These are phyloP conservation scores for Neonectria ditissima DNA, from an alignment of 2,329 filamentous ascomycete species.

Conservation along the genomic window DNA sequence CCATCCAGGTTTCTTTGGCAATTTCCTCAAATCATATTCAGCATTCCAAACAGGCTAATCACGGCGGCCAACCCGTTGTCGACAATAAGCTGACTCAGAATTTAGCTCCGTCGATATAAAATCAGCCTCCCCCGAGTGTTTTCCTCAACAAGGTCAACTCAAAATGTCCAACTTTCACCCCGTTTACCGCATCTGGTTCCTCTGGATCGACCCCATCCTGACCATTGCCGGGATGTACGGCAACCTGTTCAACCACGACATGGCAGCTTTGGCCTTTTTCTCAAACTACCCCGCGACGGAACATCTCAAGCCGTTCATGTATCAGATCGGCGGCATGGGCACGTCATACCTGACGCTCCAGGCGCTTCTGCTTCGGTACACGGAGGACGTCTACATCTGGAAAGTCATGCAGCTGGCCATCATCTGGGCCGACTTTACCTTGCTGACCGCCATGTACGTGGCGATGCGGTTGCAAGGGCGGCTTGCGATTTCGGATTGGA, in stretches of 20 bases:
- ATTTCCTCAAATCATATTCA: no score
- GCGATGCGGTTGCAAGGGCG: constrained; percentile 26
- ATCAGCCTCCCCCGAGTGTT: no score
- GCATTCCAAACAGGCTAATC: no score
- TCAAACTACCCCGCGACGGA: constrained; percentile 17
- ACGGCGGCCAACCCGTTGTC: no score
- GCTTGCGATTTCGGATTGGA: constrained; percentile 28
- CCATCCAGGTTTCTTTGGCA: no score
- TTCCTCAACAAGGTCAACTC: no score
- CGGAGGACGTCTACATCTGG: constrained; percentile 38
- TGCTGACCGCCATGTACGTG: constrained; percentile 33
- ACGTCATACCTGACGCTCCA: constrained; percentile 28
- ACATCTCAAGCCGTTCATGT: constrained; percentile 34
- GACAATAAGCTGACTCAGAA: no score
- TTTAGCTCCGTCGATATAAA: no score
- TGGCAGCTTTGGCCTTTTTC: constrained; percentile 32
- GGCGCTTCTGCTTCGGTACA: constrained; percentile 33
- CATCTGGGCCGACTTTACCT: constrained; percentile 37
- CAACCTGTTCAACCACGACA: constrained; percentile 35
- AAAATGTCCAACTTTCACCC: constrained; percentile 32
- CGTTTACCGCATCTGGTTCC: constrained; percentile 36
- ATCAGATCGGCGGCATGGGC: constrained; percentile 43
- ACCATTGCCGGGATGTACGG: constrained; percentile 34
- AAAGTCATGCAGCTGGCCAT: constrained; percentile 37
- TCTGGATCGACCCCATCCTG: constrained; percentile 41